phyloP scores from a whole-genome alignment of 2,329 filamentous ascomycete genomes.

The Fusarium sp. region DNA sequence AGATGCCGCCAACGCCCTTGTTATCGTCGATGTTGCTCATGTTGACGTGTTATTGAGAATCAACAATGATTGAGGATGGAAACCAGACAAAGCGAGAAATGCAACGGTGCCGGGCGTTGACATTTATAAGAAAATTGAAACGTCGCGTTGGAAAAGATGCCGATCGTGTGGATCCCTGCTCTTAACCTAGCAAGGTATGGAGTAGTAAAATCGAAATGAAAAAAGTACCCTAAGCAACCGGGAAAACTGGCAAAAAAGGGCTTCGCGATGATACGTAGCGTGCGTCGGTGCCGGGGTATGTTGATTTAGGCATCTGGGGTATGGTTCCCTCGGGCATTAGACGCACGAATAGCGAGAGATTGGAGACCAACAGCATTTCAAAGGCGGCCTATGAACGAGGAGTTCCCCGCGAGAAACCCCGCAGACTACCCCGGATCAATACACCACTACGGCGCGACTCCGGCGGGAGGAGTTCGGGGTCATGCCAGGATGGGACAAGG shows the following conservation, averaged over 20 bases:
- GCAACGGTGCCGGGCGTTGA: constrained; percentile 7
- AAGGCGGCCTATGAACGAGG: background rate
- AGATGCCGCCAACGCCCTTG: constrained; percentile 19
- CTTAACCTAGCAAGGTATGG: background rate
- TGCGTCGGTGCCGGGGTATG: constrained; percentile 2
- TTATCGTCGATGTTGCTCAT: constrained; percentile 29
- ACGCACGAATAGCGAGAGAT: constrained; percentile 33
- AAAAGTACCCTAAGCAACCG: constrained; percentile 9
- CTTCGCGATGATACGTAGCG: constrained; percentile 15
- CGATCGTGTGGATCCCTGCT: background rate
- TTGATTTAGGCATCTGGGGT: constrained; percentile 42
- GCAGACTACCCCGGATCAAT: constrained; percentile 29
- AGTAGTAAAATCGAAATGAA: background rate
- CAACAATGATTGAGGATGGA: constrained; percentile 21
- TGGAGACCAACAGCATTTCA: background rate
- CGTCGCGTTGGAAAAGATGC: background rate
- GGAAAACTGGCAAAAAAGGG: constrained; percentile 10
- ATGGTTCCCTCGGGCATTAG: constrained; percentile 10
- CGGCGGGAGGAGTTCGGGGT: constrained; percentile 27
- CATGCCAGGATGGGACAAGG: constrained; percentile 12
- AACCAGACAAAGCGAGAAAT: background rate
- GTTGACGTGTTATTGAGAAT: constrained; percentile 14
- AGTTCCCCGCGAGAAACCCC: constrained; percentile 17
- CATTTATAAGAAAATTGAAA: constrained; percentile 20
- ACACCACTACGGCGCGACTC: constrained; percentile 40